A percentile compares a stretch with the other conserved stretches of the same genome.
These are phyloP conservation scores for Nakaseomyces uthaithaninus DNA, from an alignment of 1,139 yeast genomes.

Conservation along the genomic window DNA sequence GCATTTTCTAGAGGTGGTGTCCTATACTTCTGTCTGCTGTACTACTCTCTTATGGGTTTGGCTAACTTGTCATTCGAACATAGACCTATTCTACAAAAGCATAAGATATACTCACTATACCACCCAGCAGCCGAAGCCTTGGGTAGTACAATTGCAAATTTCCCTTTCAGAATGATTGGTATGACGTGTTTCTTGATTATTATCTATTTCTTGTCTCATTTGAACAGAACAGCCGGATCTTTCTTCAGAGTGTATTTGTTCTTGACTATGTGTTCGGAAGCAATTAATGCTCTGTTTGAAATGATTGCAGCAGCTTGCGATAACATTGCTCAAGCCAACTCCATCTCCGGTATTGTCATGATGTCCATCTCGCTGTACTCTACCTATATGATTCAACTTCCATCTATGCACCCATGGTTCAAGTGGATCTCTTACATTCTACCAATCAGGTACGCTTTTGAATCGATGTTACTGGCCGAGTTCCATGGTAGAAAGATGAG, in stretches of 20 bases:
- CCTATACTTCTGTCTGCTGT: constrained; percentile 45
- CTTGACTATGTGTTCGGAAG: constrained; percentile 35
- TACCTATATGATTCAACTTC: constrained; percentile 49
- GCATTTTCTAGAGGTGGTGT: constrained; percentile 55
- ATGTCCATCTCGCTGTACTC: constrained; percentile 45
- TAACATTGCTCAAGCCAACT: constrained; percentile 43
- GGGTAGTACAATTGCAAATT: constrained; percentile 39
- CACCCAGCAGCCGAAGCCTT: constrained; percentile 55
- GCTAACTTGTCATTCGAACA: constrained; percentile 47
- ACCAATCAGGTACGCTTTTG: constrained; percentile 51
- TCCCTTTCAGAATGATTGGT: constrained; percentile 44
- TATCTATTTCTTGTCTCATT: constrained; percentile 44
- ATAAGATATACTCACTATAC: constrained; percentile 46
- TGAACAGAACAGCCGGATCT: constrained; percentile 45
- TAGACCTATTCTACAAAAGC: constrained; percentile 49
- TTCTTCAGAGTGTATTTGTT: constrained; percentile 47
- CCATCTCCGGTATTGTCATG: constrained; percentile 44
- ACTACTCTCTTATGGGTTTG: constrained; percentile 47
- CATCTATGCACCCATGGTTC: constrained; percentile 59
- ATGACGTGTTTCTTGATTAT: constrained; percentile 40
- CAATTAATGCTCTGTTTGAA: constrained; percentile 42
- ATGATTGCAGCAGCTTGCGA: constrained; percentile 43
- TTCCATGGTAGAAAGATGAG: constrained; percentile 49
- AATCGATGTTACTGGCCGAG: constrained; percentile 46
- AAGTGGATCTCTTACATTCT: constrained; percentile 54